Evolutionary conservation across 345 rosid genomes (phyloP), one percentile per base, ranked within the genome.

Genomic region (Nephelium lappaceum): DNA sequence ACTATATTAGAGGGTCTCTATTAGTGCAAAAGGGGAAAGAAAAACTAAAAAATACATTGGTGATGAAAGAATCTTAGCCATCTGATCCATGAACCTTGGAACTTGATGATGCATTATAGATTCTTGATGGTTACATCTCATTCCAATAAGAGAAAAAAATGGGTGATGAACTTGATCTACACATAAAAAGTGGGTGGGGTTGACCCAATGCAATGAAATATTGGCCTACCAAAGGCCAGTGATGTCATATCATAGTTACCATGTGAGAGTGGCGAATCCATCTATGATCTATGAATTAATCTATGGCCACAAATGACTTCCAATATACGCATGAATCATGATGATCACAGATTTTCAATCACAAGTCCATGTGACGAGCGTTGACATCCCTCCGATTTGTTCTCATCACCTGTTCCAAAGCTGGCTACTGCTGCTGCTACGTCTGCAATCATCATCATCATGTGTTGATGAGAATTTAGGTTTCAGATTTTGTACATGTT

Each of bases 81-180:
- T 74, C 27, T 0, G 69, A 73, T 72, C 72, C 61, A 27, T 73
- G 69, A 24, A 73, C 69, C 5, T 73, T 51, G 77, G 74, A 74
- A 31, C 42, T 64, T 72, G 81, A 55, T 72, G 81, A 55, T 64
- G 72, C 45, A 61, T 5, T 16, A n/a, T 57, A 39, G 81, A 79
- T 72, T 78, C 73, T 73, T 43, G 68, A 58, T 79, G 78, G 55
- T 67, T 4, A 18, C 60, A 77, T 49, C 18, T 23, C 8, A 11
- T 24, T 16, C 39, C 5, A 49, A 38, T 14, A 11, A 43, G 11
- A 67, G 10, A 25, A 42, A 45, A 45, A 65, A 43, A 71, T 75
- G 38, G 84, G 79, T 75, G 76, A 53, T 53, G 60, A 53, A 53
- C n/a, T 45, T 45, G 49, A 45, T 45, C 9, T 45, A 10, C 49